Conservation (phyloP, 257 asterid genomes). For the Nicotiana undulata region DNA sequence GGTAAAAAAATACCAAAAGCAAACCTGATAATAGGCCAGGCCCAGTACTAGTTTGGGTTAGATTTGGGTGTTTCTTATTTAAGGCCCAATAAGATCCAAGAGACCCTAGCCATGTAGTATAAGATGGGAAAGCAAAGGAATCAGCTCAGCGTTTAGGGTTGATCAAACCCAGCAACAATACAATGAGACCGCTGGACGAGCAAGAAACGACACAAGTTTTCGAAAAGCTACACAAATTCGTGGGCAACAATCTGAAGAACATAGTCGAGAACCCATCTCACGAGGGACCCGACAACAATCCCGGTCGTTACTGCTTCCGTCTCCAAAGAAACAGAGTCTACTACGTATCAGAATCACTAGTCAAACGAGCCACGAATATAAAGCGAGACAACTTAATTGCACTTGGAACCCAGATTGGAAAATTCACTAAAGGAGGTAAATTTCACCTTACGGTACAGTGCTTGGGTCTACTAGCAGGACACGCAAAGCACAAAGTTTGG, state of each 20-base stretch:
- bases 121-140: neutral
- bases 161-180: no score
- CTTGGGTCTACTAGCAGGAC: constrained; percentile 54
- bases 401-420: constrained; percentile 76
- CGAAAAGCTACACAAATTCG: constrained; percentile 83
- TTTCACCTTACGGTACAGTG: constrained; percentile 65
- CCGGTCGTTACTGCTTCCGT: constrained; percentile 84
- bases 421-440: constrained; percentile 64
- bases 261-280: constrained; percentile 73
- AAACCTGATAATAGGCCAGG: neutral
- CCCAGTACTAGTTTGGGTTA: neutral
- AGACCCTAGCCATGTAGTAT: neutral
- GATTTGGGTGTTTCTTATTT: neutral
- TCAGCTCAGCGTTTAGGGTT: neutral
- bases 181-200: constrained; percentile 76
- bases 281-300: constrained; percentile 68
- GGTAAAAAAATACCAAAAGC: no score
- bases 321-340: constrained; percentile 68
- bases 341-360: constrained; percentile 79
- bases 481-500: constrained; percentile 90
- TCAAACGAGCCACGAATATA: constrained; percentile 78
- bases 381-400: constrained; percentile 70
- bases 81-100: neutral
- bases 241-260: constrained; percentile 66
- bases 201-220: constrained; percentile 72